phyloP scores from a whole-genome alignment of 495 filamentous ascomycete genomes.

The Penicillium antarcticum region DNA sequence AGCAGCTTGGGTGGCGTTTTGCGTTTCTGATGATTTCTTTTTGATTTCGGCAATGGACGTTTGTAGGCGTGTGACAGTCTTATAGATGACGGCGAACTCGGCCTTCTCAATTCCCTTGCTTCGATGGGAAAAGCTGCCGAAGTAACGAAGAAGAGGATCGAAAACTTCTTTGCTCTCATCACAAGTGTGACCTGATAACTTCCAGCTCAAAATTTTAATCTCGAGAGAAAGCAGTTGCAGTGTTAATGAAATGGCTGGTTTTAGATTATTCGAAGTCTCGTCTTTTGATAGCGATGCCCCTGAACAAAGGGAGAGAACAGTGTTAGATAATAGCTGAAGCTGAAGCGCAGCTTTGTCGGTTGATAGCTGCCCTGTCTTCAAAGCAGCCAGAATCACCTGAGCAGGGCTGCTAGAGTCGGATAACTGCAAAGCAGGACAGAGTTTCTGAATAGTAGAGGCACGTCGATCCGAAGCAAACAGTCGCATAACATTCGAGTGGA shows the following conservation, averaged over 20 bases:
- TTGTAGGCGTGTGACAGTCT: conserved; percentile 39
- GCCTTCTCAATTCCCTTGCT: conserved; percentile 36
- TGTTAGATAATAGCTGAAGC: conserved; percentile 67
- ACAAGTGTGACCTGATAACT: conserved; percentile 62
- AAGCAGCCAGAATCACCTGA: conserved; percentile 54
- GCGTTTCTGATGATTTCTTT: conserved; percentile 21
- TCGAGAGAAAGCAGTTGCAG: conserved; percentile 68
- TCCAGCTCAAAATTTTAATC: conserved; percentile 68
- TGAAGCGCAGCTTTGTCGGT: conserved; percentile 63
- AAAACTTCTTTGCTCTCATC: conserved; percentile 67
- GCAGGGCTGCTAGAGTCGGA: conserved; percentile 59
- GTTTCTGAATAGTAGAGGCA: conserved; percentile 49
- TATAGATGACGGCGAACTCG: conserved; percentile 39
- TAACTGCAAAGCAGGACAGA: conserved; percentile 39
- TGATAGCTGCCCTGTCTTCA: conserved; percentile 40
- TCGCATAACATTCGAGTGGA: conserved; percentile 48
- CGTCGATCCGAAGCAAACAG: conserved; percentile 42
- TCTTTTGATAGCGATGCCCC: conserved; percentile 15
- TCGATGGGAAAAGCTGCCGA: conserved; percentile 59
- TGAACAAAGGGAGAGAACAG: conserved; percentile 61
- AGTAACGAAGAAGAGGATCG: conserved; percentile 63
- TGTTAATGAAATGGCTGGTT: conserved; percentile 56
- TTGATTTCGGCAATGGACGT: conserved; percentile 25
- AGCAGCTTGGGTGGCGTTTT: conserved; percentile 26
- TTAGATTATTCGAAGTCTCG: conserved; percentile 46